Percentiles rank a stretch among this genome's conserved stretches.
phyloP scores from a whole-genome alignment of 495 filamentous ascomycete species.

The Tuber borchii region DNA sequence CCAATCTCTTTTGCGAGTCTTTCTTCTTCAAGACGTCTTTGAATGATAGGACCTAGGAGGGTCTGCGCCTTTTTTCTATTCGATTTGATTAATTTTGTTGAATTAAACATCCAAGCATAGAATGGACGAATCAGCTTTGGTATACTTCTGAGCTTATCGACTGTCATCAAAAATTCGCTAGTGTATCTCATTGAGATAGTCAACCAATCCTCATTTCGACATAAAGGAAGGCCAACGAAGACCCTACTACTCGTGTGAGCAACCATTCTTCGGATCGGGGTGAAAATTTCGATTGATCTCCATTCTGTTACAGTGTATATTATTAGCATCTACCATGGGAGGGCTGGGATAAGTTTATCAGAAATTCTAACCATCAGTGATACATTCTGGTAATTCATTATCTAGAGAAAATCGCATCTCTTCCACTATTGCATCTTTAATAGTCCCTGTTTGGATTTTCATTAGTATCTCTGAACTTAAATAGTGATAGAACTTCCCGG shows the following conservation, averaged over 20 bases:
- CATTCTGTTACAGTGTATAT: conserved; percentile 39
- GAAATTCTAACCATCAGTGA: conserved; percentile 3
- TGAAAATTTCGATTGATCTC: conserved; percentile 45
- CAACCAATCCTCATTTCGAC: conserved; percentile 54
- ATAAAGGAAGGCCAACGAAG: conserved; percentile 53
- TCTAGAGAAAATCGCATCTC: conserved; percentile 20
- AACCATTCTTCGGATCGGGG: conserved; percentile 48
- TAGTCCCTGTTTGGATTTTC: conserved; percentile 11
- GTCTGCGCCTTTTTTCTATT: conserved; percentile 12
- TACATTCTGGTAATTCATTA: conserved; percentile 11
- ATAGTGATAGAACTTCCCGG: neutral
- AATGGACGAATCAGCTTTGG: conserved; percentile 45
- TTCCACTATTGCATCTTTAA: conserved; percentile 12
- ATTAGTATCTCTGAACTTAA: neutral
- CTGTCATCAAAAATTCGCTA: conserved; percentile 47
- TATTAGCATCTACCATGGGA: neutral
- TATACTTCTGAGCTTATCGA: conserved; percentile 42
- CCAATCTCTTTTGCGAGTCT: conserved; percentile 21
- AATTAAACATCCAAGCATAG: conserved; percentile 18
- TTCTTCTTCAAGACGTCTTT: conserved; percentile 17
- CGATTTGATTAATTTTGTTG: neutral
- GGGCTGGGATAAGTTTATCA: neutral
- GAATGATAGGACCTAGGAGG: conserved; percentile 32
- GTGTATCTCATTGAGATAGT: conserved; percentile 55
- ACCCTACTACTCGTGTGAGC: conserved; percentile 54